A percentile compares a stretch with the other conserved stretches of the same genome.
Evolutionary conservation across 2,329 filamentous ascomycete species (phyloP).

Genomic region (Aspergillus sp.): DNA sequence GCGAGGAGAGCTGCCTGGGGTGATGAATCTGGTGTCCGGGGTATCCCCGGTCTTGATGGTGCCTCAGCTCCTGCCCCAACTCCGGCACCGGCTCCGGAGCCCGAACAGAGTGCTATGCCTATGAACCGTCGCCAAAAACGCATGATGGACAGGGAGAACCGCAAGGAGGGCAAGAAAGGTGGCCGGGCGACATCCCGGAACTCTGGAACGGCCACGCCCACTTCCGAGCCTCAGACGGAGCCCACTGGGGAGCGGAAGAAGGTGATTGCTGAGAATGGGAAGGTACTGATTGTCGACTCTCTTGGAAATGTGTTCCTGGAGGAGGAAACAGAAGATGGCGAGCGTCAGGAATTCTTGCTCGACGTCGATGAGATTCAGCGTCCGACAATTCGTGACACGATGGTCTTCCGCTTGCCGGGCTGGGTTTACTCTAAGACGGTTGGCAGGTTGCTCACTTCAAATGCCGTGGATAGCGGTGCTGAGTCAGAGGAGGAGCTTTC

Average conservation of each 20-base stretch:
- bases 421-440: constrained; percentile 63
- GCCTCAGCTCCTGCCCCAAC: constrained; percentile 38
- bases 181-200: constrained; percentile 29
- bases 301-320: constrained; percentile 93
- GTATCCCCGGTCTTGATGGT: constrained; percentile 67
- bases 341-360: constrained; percentile 78
- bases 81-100: constrained; percentile 45
- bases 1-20: constrained; percentile 89
- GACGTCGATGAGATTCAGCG: constrained; percentile 81
- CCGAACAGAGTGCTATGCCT: constrained; percentile 55
- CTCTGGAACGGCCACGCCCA: constrained; percentile 55
- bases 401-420: constrained; percentile 74
- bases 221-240: constrained; percentile 52
- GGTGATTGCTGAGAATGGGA: constrained; percentile 91
- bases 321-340: constrained; percentile 83
- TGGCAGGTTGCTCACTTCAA: constrained; percentile 29
- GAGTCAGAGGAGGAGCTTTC: constrained; percentile 24
- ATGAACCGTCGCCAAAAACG: constrained; percentile 86
- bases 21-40: constrained; percentile 66
- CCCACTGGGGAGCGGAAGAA: constrained; percentile 79
- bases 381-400: constrained; percentile 79
- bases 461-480: not conserved
- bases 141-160: constrained; percentile 78
- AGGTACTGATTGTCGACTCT: constrained; percentile 89
- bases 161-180: constrained; percentile 63